A percentile compares a stretch with the other conserved stretches of the same genome.
Evolutionary conservation across 2,329 filamentous ascomycete genomes (phyloP).

Genomic region (Rhinocladiella mackenziei): DNA sequence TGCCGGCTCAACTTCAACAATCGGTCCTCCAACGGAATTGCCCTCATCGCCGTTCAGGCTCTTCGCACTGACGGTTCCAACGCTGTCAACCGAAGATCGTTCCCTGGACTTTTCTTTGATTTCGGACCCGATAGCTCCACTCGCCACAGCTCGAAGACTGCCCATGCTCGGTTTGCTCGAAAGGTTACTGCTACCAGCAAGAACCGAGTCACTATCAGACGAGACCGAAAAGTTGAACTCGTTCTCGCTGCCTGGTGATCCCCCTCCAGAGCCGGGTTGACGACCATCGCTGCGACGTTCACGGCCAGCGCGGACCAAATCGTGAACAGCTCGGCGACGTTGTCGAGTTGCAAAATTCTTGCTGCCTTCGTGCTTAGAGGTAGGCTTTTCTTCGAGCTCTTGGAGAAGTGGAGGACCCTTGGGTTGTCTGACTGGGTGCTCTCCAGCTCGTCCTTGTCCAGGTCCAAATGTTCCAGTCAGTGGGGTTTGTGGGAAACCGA

Average conservation of each 20-base stretch:
- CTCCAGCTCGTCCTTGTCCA: slow-evolving; percentile 85
- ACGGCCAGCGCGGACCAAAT: slow-evolving; percentile 82
- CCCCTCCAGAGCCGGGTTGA: slow-evolving; percentile 66
- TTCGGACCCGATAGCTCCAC: slow-evolving; percentile 83
- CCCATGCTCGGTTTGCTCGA: slow-evolving; percentile 70
- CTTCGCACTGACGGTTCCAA: slow-evolving; percentile 51
- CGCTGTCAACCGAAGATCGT: slow-evolving; percentile 50
- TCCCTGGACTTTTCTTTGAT: slow-evolving; percentile 69
- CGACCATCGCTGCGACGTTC: slow-evolving; percentile 66
- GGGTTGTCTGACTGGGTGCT: slow-evolving; percentile 90
- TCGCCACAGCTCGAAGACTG: slow-evolving; percentile 72
- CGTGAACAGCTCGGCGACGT: slow-evolving; percentile 85
- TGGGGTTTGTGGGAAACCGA: slow-evolving; percentile 74
- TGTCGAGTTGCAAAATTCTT: slow-evolving; percentile 94
- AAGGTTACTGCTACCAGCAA: slow-evolving; percentile 72
- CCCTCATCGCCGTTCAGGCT: slow-evolving; percentile 64
- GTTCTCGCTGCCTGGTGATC: slow-evolving; percentile 84
- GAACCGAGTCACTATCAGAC: slow-evolving; percentile 70
- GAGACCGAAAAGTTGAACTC: slow-evolving; percentile 62
- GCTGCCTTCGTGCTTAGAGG: slow-evolving; percentile 89
- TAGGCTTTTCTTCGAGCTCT: slow-evolving; percentile 84
- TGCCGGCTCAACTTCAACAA: slow-evolving; percentile 51
- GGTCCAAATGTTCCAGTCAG: slow-evolving; percentile 84
- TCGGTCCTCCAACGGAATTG: slow-evolving; percentile 53
- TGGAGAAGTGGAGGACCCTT: slow-evolving; percentile 88